phyloP scores from a whole-genome alignment of 768 basidiomycete species.

The Termitomyces sp. region DNA sequence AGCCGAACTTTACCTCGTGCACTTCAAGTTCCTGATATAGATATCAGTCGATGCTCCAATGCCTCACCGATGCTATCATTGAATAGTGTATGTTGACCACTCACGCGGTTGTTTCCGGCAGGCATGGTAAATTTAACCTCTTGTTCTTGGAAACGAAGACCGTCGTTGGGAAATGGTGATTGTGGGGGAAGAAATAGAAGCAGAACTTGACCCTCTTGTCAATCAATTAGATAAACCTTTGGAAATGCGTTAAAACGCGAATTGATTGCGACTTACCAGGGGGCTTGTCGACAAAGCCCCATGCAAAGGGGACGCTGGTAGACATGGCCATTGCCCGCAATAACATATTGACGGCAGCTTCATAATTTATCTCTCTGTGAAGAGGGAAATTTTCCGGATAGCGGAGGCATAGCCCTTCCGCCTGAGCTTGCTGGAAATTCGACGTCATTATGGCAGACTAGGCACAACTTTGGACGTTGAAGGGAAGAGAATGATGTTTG shows the following conservation, averaged over 20 bases:
- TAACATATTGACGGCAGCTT: slow-evolving; percentile 60
- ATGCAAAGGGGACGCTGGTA: slow-evolving; percentile 59
- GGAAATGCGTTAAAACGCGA: background rate
- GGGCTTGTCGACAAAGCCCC: slow-evolving; percentile 80
- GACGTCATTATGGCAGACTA: slow-evolving; percentile 19
- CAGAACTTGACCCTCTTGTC: slow-evolving; percentile 60
- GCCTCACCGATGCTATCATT: slow-evolving; percentile 6
- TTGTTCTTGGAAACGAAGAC: slow-evolving; percentile 72
- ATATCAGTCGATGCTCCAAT: slow-evolving; percentile 3
- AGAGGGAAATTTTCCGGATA: slow-evolving; percentile 65
- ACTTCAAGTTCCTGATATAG: slow-evolving; percentile 71
- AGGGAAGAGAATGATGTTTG: background rate
- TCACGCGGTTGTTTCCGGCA: slow-evolving; percentile 50
- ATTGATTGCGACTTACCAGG: slow-evolving; percentile 43
- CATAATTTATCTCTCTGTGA: slow-evolving; percentile 54
- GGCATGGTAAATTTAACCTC: slow-evolving; percentile 62
- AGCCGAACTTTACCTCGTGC: slow-evolving; percentile 70
- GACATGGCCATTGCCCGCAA: slow-evolving; percentile 57
- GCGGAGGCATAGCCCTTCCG: slow-evolving; percentile 65
- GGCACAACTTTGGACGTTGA: background rate
- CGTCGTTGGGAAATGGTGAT: slow-evolving; percentile 68
- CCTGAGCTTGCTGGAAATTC: slow-evolving; percentile 44
- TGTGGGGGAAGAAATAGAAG: slow-evolving; percentile 66
- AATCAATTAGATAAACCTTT: background rate
- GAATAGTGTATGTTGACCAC: slow-evolving; percentile 23